Conservation (phyloP, 2,329 filamentous ascomycete species). For the Neonectria ditissima region DNA sequence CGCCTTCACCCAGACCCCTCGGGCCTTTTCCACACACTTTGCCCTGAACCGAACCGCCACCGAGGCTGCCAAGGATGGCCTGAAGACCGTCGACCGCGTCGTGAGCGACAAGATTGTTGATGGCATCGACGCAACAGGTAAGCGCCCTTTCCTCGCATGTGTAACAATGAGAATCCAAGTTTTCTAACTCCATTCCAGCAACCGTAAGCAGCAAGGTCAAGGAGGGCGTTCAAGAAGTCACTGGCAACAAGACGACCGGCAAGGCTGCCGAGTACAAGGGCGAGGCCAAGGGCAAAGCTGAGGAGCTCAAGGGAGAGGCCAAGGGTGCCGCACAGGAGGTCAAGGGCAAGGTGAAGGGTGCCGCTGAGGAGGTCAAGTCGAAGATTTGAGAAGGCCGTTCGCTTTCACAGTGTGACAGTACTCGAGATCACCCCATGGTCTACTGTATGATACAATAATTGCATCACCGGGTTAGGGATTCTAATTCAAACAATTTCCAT, state of each 20-base stretch:
- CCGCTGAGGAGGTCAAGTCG: conserved; percentile 54
- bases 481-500: not conserved
- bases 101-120: conserved; percentile 72
- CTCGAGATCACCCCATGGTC: not conserved
- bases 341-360: conserved; percentile 57
- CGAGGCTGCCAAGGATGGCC: conserved; percentile 68
- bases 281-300: conserved; percentile 53
- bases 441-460: conserved; percentile 12
- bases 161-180: not conserved
- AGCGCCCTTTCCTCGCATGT: conserved; percentile 42
- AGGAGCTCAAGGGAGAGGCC: conserved; percentile 56
- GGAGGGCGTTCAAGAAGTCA: conserved; percentile 53
- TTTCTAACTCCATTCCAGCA: conserved; percentile 45
- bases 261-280: conserved; percentile 53
- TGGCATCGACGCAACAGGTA: conserved; percentile 70
- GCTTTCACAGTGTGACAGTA: not conserved
- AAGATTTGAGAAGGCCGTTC: conserved; percentile 38
- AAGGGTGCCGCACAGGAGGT: conserved; percentile 57
- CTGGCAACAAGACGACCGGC: conserved; percentile 46
- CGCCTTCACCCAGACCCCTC: conserved; percentile 54
- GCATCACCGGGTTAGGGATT: conserved; percentile 17
- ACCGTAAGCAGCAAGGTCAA: conserved; percentile 61
- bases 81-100: conserved; percentile 69
- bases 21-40: conserved; percentile 63
- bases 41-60: conserved; percentile 61